Evolutionary conservation across 1,284 basidiomycete genomes (phyloP).

Genomic region (Spongispora temasekensis): DNA sequence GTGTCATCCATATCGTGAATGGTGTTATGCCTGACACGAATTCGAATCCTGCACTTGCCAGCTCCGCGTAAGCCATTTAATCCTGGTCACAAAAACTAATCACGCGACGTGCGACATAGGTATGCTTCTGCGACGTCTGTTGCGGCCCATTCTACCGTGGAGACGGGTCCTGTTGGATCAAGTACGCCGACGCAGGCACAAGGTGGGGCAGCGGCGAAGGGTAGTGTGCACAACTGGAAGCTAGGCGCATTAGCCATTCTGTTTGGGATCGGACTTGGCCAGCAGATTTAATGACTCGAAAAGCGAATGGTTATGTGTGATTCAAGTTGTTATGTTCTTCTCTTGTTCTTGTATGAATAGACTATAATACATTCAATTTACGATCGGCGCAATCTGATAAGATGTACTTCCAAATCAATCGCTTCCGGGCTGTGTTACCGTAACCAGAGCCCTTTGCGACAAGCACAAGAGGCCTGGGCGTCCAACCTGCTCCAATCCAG

Average conservation of each 20-base stretch:
- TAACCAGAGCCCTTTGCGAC: too few species aligned
- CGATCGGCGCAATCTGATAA: too few species aligned
- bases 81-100: constrained; percentile 1
- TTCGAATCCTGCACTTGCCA: constrained; percentile 51
- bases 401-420: too few species aligned
- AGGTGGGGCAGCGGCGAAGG: not conserved
- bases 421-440: too few species aligned
- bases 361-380: not conserved
- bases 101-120: constrained; percentile 12
- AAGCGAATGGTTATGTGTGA: not conserved
- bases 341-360: constrained; percentile 13
- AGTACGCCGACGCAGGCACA: constrained; percentile 2
- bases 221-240: constrained; percentile 1
- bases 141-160: constrained; percentile 28
- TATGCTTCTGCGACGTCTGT: constrained; percentile 33
- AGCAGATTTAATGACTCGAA: constrained; percentile 14
- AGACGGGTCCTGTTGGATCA: constrained; percentile 28
- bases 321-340: not conserved
- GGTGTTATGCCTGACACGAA: constrained; percentile 58
- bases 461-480: too few species aligned
- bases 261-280: constrained; percentile 3
- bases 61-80: constrained; percentile 50
- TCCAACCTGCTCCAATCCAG: too few species aligned
- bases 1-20: constrained; percentile 75
- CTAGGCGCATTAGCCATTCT: constrained; percentile 6